A percentile compares a stretch with the other conserved stretches of the same genome.
These are phyloP conservation scores for Leccinum obscurum DNA, from an alignment of 768 basidiomycete species.

Conservation along the genomic window DNA sequence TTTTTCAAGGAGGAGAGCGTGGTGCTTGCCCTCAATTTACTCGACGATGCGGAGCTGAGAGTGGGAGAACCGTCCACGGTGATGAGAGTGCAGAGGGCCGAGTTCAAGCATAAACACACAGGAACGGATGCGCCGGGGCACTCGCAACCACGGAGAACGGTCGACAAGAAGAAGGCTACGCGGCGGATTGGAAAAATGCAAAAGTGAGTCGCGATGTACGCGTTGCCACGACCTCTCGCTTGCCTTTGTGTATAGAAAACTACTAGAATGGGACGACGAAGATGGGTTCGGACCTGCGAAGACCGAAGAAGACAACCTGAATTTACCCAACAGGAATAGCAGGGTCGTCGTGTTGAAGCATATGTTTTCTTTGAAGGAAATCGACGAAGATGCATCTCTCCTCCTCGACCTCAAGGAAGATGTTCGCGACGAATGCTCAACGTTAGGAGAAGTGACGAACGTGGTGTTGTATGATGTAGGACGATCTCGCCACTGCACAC, in stretches of 20 bases:
- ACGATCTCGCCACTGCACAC: conserved; percentile 12
- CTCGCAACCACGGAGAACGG: conserved; percentile 54
- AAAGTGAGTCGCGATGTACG: conserved; percentile 48
- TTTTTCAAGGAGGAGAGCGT: conserved; percentile 99
- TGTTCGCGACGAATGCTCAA: conserved; percentile 89
- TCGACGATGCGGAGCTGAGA: conserved; percentile 91
- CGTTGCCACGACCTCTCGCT: neutral
- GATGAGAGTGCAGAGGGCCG: conserved; percentile 75
- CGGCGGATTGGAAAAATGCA: conserved; percentile 84
- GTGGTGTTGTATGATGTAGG: conserved; percentile 93
- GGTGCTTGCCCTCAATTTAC: conserved; percentile 71
- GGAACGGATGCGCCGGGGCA: conserved; percentile 41
- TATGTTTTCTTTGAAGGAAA: conserved; percentile 88
- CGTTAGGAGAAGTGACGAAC: conserved; percentile 92
- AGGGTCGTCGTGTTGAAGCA: conserved; percentile 92
- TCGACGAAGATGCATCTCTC: conserved; percentile 82
- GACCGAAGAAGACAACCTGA: conserved; percentile 51
- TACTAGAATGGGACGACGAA: conserved; percentile 93
- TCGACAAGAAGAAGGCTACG: conserved; percentile 77
- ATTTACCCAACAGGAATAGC: conserved; percentile 51
- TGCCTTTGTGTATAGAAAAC: conserved; percentile 57
- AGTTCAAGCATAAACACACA: conserved; percentile 71
- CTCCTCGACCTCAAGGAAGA: conserved; percentile 95
- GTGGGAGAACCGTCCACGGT: conserved; percentile 72
- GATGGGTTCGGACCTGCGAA: conserved; percentile 83